phyloP scores from a whole-genome alignment of 176 grass and related monocot genomes.

The Lolium rigidum region DNA sequence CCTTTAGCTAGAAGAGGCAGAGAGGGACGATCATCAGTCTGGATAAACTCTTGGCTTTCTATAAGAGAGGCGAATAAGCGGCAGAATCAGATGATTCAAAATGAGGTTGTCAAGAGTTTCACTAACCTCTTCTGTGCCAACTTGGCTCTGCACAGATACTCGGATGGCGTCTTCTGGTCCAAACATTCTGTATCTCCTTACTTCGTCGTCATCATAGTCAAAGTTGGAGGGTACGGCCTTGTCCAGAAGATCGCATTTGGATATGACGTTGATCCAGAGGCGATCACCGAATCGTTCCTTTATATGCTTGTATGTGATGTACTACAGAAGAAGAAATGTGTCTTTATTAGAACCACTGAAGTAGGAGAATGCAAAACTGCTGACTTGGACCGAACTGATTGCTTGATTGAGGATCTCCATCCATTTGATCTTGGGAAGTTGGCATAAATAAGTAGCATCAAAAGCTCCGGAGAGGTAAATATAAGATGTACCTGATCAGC shows the following conservation, averaged over 20 bases:
- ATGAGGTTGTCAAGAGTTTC: neutral
- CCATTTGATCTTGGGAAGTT: neutral
- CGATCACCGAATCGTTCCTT: conserved; percentile 66
- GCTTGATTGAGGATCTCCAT: neutral
- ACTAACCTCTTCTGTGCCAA: conserved; percentile 71
- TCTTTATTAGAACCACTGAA: neutral
- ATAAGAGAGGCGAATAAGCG: neutral
- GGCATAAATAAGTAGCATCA: neutral
- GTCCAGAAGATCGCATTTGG: conserved; percentile 85
- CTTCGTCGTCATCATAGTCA: conserved; percentile 32
- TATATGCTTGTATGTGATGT: conserved; percentile 79
- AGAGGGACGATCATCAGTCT: neutral
- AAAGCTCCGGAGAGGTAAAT: neutral
- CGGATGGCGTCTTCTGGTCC: conserved; percentile 73
- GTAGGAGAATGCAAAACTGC: neutral
- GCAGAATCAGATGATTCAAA: neutral
- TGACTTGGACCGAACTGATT: neutral
- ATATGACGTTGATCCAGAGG: conserved; percentile 87
- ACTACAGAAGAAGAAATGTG: conserved; percentile 42
- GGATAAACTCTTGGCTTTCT: neutral
- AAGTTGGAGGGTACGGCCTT: conserved; percentile 31
- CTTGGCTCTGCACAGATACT: conserved; percentile 64
- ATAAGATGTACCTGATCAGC: conserved; percentile 69
- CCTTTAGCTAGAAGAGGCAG: conserved; percentile 59
- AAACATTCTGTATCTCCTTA: conserved; percentile 55